A percentile compares a stretch with the other conserved stretches of the same genome.
Conservation (phyloP, 2,329 filamentous ascomycete species). For the Neurospora crassa region DNA sequence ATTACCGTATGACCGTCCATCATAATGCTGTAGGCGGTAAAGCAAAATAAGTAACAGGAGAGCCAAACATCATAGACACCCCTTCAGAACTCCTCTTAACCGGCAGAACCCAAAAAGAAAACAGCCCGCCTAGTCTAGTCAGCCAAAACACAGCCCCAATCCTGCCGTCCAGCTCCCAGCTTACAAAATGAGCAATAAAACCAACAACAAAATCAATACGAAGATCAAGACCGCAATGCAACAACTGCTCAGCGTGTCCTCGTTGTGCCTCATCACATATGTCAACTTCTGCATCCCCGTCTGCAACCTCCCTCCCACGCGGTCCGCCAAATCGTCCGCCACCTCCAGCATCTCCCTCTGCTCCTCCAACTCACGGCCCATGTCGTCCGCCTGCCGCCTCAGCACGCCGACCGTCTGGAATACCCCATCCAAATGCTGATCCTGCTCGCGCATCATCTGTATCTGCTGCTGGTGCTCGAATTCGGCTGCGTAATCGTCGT, state of each 20-base stretch:
- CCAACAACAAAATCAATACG: conserved; percentile 75
- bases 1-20: background rate
- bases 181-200: conserved; percentile 61
- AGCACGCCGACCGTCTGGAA: conserved; percentile 89
- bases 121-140: background rate
- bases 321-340: conserved; percentile 74
- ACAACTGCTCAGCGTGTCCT: conserved; percentile 80
- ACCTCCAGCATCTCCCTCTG: conserved; percentile 82
- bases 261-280: conserved; percentile 78
- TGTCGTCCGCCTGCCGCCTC: conserved; percentile 82
- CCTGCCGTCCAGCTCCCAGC: background rate
- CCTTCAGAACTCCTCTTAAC: background rate
- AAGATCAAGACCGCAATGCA: conserved; percentile 85
- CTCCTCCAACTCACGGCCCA: conserved; percentile 94
- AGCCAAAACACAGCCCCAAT: background rate
- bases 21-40: background rate
- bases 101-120: background rate
- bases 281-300: conserved; percentile 80
- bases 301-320: conserved; percentile 77
- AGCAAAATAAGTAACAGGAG: background rate
- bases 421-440: conserved; percentile 84
- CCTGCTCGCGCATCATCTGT: conserved; percentile 90
- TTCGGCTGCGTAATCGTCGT: conserved; percentile 54
- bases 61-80: background rate
- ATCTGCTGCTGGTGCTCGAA: conserved; percentile 89